Base-by-base conservation (phyloP, 192 early-diverging fungal genomes). In the Backusella luteola region DNA sequence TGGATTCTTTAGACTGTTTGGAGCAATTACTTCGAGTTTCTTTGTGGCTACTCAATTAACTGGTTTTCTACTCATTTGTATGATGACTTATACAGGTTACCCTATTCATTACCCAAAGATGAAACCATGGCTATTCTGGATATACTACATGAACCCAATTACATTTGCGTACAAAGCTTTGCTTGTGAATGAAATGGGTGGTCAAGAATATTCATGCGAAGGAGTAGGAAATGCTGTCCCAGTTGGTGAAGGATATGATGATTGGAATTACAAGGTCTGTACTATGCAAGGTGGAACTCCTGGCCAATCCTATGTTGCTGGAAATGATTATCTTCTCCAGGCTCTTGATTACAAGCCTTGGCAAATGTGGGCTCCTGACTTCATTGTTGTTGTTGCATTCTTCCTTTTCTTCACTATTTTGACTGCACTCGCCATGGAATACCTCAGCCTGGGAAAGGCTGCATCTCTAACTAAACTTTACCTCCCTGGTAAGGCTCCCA, bases 61-160 rank as follows among this genome's bases (percentile, higher is more conserved):
- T 21, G 87, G 87, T 67, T 34, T 91, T 35, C 72, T 87, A 26
- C 63, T 92, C 14, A 76, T 92, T 68, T 75, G 87, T 19, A 76
- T 84, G 56, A 83, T 89, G 69, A 63, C 89, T 9, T 90, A 91
- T 66, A 84, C 84, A 35, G 90, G 92, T 11, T 93, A 90, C 71
- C 81, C 89, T 23, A 88, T 92, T 79, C 89, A 88, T 3, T 85
- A 84, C 29, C 73, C 81, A 21, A 80, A 83, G 2, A 91, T 92
- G 89, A 84, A 88, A 15, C 85, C 88, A 12, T 89, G 88, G 90
- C 84, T 91, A 46, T 82, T 71, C 32, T 90, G 88, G 89, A 83
- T 91, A 32, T 89, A 82, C 63, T 92, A 85, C 83, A 87, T 92
- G 66, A 90, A 90, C 73, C 90, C 91, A 8, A 76, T 91, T 41